Conservation (phyloP, 2,329 filamentous ascomycete genomes). For the Penicillium decumbens region DNA sequence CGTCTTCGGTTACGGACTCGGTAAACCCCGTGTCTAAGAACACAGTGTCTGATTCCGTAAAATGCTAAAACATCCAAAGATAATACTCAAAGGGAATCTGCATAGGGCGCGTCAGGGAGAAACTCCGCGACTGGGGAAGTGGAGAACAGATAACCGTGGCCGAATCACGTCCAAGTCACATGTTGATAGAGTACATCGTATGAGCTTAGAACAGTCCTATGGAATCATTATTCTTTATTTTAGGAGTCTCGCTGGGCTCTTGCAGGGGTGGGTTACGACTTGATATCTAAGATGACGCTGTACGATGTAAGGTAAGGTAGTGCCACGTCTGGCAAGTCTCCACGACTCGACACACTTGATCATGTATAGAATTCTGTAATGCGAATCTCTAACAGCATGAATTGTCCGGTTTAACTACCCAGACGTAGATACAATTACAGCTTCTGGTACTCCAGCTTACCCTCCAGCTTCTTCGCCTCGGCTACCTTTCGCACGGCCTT, state of each 20-base stretch:
- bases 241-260: neutral
- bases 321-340: neutral
- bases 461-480: conserved; percentile 96
- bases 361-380: conserved; percentile 14
- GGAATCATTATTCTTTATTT: neutral
- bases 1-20: neutral
- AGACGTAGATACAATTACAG: conserved; percentile 30
- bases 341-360: neutral
- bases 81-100: neutral
- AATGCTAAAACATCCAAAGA: neutral
- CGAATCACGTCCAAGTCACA: neutral
- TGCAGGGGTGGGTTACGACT: neutral
- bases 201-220: neutral
- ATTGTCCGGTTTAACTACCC: conserved; percentile 7
- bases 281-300: neutral
- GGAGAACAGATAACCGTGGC: conserved; percentile 3
- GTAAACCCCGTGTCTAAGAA: neutral
- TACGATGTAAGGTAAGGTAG: neutral
- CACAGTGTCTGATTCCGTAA: no score
- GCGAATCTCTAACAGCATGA: conserved; percentile 12
- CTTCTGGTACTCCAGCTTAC: conserved; percentile 97
- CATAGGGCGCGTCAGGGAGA: neutral
- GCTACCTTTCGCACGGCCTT: conserved; percentile 97
- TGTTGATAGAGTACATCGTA: neutral
- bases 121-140: neutral